Percentiles rank a stretch among this genome's conserved stretches.
These are phyloP conservation scores for Saccharomycopsis fermentans DNA, from an alignment of 805 yeast genomes.

Conservation along the genomic window DNA sequence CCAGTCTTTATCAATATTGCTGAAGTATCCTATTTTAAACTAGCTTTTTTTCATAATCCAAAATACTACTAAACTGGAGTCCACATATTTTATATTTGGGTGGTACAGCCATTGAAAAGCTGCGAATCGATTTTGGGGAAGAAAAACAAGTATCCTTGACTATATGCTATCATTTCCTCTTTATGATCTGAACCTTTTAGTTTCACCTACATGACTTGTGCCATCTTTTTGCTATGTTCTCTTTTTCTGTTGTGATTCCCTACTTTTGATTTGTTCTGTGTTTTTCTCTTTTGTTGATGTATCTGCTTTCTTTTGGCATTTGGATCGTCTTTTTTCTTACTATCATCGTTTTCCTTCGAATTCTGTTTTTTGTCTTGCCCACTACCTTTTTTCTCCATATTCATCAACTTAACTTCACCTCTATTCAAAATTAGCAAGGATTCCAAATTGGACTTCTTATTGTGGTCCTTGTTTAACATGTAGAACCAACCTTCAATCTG, in stretches of 20 bases:
- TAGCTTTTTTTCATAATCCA: too few relatives aligned
- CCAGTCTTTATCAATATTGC: too few relatives aligned
- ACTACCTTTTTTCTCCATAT: constrained; percentile 9
- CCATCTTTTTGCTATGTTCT: constrained; percentile 49
- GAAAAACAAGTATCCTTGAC: too few relatives aligned
- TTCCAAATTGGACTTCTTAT: not conserved
- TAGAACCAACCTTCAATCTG: constrained; percentile 91
- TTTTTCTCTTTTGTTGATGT: constrained; percentile 34
- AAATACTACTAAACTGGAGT: too few relatives aligned
- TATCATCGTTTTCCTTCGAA: not conserved
- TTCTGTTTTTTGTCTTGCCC: not conserved
- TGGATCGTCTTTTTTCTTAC: not conserved
- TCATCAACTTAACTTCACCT: constrained; percentile 4
- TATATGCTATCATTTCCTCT: too few relatives aligned
- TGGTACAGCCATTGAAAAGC: too few relatives aligned
- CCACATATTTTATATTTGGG: too few relatives aligned
- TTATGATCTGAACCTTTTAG: not conserved
- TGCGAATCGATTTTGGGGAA: too few relatives aligned
- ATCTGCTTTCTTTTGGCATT: not conserved
- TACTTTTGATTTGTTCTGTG: constrained; percentile 42
- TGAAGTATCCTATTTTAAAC: too few relatives aligned
- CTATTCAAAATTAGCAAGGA: not conserved
- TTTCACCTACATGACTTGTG: not conserved
- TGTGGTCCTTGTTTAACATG: constrained; percentile 42
- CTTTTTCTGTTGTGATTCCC: constrained; percentile 60